phyloP scores from a whole-genome alignment of 1,284 basidiomycete genomes.

The Phellopilus nigrolimitatus region DNA sequence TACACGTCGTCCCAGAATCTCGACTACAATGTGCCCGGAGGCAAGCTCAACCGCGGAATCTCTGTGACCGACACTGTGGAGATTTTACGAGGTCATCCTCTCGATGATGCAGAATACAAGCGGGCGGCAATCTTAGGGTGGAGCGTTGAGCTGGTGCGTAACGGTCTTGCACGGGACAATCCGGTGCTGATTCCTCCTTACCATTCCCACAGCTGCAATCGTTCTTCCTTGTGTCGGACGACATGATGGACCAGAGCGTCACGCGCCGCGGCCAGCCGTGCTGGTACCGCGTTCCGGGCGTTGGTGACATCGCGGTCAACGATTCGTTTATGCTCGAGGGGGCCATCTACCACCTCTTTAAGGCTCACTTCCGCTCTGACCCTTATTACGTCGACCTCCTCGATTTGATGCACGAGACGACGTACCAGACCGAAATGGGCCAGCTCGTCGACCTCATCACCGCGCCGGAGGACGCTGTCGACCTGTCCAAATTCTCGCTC shows the following conservation, averaged over 20 bases:
- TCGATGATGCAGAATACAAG: slow-evolving; percentile 83
- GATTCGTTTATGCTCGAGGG: slow-evolving; percentile 96
- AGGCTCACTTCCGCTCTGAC: slow-evolving; percentile 81
- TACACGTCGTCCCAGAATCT: slow-evolving; percentile 57
- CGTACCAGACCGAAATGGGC: slow-evolving; percentile 94
- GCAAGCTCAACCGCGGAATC: slow-evolving; percentile 95
- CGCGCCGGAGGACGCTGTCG: slow-evolving; percentile 86
- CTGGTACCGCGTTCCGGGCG: slow-evolving; percentile 80
- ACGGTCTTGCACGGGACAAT: not conserved
- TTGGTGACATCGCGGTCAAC: slow-evolving; percentile 92
- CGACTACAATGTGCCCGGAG: slow-evolving; percentile 93
- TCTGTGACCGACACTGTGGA: slow-evolving; percentile 92
- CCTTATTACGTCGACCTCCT: slow-evolving; percentile 85
- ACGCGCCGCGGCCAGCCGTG: slow-evolving; percentile 98
- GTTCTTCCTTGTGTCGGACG: slow-evolving; percentile 96
- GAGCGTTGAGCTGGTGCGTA: slow-evolving; percentile 89
- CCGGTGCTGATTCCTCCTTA: slow-evolving; percentile 2
- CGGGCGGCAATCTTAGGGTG: slow-evolving; percentile 91
- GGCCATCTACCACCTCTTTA: slow-evolving; percentile 89
- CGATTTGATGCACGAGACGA: slow-evolving; percentile 89
- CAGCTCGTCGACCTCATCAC: slow-evolving; percentile 96
- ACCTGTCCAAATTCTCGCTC: slow-evolving; percentile 84
- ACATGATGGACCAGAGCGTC: slow-evolving; percentile 95
- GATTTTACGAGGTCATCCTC: slow-evolving; percentile 70
- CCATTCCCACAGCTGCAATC: slow-evolving; percentile 75